Base-by-base conservation (phyloP, 2,329 filamentous ascomycete species). In the Ceratocystis papillata region DNA sequence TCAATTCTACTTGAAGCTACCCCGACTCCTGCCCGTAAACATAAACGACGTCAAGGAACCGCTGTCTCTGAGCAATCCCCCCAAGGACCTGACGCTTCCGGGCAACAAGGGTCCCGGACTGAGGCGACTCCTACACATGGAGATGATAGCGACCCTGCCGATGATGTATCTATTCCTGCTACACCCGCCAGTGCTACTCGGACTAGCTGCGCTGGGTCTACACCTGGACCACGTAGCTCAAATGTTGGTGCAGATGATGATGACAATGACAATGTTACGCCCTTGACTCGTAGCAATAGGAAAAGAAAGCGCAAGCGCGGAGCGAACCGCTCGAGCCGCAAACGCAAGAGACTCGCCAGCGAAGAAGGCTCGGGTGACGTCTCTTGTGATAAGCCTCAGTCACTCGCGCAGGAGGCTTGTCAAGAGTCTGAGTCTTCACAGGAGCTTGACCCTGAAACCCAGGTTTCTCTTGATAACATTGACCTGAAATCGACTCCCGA, bases 251-350 rank as follows among this genome's bases (percentile, higher is more conserved):
- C 59, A 3, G 4, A 61, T 4, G 20, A 41, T 1, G 45, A 30
- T 15, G 45, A 57, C 12, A 30, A 62, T 10, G 41, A 57, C 37
- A 48, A 63, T 20, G 55, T 41, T 15, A 28, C 44, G 6, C 62
- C 48, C 5, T 46, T 53, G 37, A 62, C 63, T 12, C 63, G 62
- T 30, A 63, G 46, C 45, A 53, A 60, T 10, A 30, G 65, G 30
- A 67, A 67, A 53, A 25, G 62, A 25, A 65, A 55, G 50, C 28
- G 45, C 33, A 67, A 68, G 66, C 65, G 68, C 20, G 66, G 53
- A 17, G 33, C n/a, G 4, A 62, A 65, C 25, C 64, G 57, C 15
- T 45, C 63, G 8, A 62, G 59, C 41, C 57, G 66, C 5, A 65
- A 67, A 44, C 63, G 63, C 15, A 63, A 50, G 48, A 37, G 62